A percentile compares a stretch with the other conserved stretches of the same genome.
Conservation (phyloP, 2,329 filamentous ascomycete species). For the Colletotrichum caudatum region DNA sequence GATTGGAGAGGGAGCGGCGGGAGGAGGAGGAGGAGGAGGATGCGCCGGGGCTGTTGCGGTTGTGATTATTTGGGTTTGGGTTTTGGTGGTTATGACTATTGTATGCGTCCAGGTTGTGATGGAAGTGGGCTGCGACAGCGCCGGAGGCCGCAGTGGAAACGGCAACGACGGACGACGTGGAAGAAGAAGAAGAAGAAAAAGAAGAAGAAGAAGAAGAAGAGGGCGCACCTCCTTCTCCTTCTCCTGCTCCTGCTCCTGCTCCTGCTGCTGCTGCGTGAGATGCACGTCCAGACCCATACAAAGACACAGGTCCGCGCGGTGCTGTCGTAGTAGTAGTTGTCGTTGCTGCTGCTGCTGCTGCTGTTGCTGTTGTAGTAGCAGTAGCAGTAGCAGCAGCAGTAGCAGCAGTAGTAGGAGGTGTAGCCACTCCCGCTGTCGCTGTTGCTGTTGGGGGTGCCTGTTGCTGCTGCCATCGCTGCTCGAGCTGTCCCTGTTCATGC, state of each 20-base stretch:
- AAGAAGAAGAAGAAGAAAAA: neutral
- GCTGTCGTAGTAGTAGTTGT: too few relatives aligned
- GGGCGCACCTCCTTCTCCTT: neutral
- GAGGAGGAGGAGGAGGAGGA: slow-evolving; percentile 26
- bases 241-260: neutral
- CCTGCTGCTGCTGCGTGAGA: neutral
- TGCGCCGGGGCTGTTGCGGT: slow-evolving; percentile 26
- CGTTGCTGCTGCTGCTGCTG: too few relatives aligned
- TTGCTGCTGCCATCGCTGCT: slow-evolving; percentile 12
- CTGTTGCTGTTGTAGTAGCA: too few relatives aligned
- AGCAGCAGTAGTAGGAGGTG: neutral
- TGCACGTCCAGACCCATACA: neutral
- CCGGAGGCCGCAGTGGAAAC: slow-evolving; percentile 6
- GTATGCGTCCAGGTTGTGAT: neutral
- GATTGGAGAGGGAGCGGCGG: slow-evolving; percentile 33
- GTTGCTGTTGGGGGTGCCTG: neutral
- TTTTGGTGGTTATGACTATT: neutral
- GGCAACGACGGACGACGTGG: neutral
- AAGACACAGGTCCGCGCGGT: neutral
- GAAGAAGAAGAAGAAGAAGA: neutral
- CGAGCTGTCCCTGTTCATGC: slow-evolving; percentile 17
- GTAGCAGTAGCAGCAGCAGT: too few relatives aligned
- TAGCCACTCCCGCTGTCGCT: neutral
- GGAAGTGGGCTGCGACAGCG: slow-evolving; percentile 11
- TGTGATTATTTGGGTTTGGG: neutral